phyloP scores from a whole-genome alignment of 352 stramenopile genomes.

The Globisporangium nunn region DNA sequence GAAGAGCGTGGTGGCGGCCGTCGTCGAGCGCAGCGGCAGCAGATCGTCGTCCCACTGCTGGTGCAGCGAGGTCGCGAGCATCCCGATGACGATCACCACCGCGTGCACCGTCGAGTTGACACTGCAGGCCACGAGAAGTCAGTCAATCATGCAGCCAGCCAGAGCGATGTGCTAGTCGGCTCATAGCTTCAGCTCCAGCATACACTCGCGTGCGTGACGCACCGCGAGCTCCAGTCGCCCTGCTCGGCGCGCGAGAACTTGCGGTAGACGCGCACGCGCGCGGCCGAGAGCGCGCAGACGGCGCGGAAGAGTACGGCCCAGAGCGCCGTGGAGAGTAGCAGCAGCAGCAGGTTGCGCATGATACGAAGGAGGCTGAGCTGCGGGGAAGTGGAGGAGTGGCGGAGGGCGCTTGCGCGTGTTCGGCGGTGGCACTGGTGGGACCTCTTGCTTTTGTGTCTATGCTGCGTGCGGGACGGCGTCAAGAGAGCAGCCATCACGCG shows the following conservation, averaged over 20 bases:
- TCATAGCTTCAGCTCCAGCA: no score
- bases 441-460: no score
- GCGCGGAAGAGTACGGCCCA: slow-evolving; percentile 55
- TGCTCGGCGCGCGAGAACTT: slow-evolving; percentile 64
- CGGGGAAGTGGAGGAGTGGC: background rate
- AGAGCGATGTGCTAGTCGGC: no score
- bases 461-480: no score
- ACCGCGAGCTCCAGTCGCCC: slow-evolving; percentile 81
- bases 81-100: slow-evolving; percentile 48
- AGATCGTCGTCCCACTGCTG: slow-evolving; percentile 63
- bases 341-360: slow-evolving; percentile 30
- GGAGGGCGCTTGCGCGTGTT: slow-evolving; percentile 6
- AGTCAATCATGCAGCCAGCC: no score
- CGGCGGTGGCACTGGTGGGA: background rate
- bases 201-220: slow-evolving; percentile 1
- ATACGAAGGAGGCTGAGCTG: background rate
- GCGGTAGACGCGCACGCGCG: slow-evolving; percentile 54
- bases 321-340: slow-evolving; percentile 41
- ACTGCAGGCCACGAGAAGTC: slow-evolving; percentile 15
- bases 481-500: no score
- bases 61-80: slow-evolving; percentile 50
- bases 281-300: slow-evolving; percentile 41
- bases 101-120: slow-evolving; percentile 80
- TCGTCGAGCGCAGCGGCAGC: slow-evolving; percentile 43
- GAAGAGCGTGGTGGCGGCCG: slow-evolving; percentile 54